A percentile compares a stretch with the other conserved stretches of the same genome.
Evolutionary conservation across 202 grass and related monocot species (phyloP).

Genomic region (Brachypodium distachyon): DNA sequence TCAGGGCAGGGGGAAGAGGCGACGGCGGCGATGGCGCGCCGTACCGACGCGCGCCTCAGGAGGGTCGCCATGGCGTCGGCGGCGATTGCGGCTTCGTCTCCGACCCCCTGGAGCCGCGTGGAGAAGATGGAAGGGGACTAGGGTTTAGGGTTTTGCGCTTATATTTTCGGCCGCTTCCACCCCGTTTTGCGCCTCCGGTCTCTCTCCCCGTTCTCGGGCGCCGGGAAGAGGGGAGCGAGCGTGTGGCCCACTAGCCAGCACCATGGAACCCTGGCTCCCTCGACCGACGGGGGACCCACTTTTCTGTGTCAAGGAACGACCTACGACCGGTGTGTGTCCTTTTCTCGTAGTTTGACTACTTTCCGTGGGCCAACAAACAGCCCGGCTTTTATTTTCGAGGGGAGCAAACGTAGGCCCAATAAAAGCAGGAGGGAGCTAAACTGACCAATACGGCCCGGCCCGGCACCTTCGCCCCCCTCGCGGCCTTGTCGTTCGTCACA

Average conservation of each 20-base stretch:
- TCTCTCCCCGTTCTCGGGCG: constrained; percentile 24
- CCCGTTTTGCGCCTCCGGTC: constrained; percentile 1
- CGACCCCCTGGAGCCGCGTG: background rate
- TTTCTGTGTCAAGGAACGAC: background rate
- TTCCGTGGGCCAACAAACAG: background rate
- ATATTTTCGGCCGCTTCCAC: background rate
- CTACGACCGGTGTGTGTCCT: background rate
- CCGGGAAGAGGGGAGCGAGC: constrained; percentile 4
- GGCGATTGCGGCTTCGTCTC: background rate
- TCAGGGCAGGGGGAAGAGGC: constrained; percentile 8
- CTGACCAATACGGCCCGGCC: background rate
- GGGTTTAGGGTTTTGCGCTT: constrained; percentile 44
- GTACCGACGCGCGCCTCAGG: constrained; percentile 22
- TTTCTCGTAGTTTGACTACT: background rate
- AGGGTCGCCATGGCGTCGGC: constrained; percentile 16
- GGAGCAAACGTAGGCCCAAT: background rate
- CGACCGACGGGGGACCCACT: background rate
- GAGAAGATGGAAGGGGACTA: constrained; percentile 8
- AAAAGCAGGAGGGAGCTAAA: background rate
- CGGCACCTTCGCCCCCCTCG: background rate
- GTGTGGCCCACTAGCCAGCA: background rate
- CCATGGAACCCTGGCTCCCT: background rate
- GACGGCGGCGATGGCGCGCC: constrained; percentile 27
- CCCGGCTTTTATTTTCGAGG: background rate
- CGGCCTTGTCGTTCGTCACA: background rate